Evolutionary conservation across 2,329 filamentous ascomycete genomes (phyloP).

Genomic region (Xylariaceae sp.): DNA sequence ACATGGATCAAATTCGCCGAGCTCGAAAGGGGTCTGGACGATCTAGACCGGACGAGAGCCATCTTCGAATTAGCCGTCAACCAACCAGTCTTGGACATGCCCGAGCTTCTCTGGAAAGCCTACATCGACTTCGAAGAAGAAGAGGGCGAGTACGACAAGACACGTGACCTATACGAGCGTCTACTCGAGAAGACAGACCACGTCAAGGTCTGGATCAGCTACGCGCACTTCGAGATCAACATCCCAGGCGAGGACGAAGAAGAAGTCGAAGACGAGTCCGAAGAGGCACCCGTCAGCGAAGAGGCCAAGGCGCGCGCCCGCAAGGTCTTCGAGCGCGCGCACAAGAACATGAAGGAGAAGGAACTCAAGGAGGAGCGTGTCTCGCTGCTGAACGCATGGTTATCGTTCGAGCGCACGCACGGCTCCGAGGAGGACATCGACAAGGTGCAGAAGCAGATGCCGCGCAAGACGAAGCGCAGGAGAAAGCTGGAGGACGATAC

Average conservation of each 20-base stretch:
- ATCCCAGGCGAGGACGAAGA: conserved; percentile 70
- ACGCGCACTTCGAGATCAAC: conserved; percentile 97
- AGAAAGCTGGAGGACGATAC: conserved; percentile 86
- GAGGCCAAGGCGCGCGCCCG: conserved; percentile 79
- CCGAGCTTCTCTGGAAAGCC: conserved; percentile 92
- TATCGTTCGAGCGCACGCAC: conserved; percentile 83
- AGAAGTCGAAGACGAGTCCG: conserved; percentile 54
- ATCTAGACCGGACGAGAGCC: conserved; percentile 77
- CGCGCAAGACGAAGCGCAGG: conserved; percentile 84
- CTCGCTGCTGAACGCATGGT: conserved; percentile 84
- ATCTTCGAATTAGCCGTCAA: conserved; percentile 88
- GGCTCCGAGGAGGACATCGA: conserved; percentile 70
- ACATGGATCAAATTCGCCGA: conserved; percentile 97
- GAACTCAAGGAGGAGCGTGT: conserved; percentile 94
- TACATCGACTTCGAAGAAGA: conserved; percentile 99
- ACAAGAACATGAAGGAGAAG: conserved; percentile 81
- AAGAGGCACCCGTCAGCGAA: conserved; percentile 68
- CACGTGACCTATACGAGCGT: conserved; percentile 79
- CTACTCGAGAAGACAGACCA: conserved; percentile 93
- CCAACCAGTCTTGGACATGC: conserved; percentile 88
- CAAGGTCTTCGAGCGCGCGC: conserved; percentile 76
- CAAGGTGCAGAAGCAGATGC: conserved; percentile 88
- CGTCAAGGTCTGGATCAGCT: conserved; percentile 98
- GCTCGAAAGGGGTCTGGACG: conserved; percentile 84
- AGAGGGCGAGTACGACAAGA: conserved; percentile 82